phyloP scores from a whole-genome alignment of 2,329 filamentous ascomycete genomes.

The Exophiala alcalophila region DNA sequence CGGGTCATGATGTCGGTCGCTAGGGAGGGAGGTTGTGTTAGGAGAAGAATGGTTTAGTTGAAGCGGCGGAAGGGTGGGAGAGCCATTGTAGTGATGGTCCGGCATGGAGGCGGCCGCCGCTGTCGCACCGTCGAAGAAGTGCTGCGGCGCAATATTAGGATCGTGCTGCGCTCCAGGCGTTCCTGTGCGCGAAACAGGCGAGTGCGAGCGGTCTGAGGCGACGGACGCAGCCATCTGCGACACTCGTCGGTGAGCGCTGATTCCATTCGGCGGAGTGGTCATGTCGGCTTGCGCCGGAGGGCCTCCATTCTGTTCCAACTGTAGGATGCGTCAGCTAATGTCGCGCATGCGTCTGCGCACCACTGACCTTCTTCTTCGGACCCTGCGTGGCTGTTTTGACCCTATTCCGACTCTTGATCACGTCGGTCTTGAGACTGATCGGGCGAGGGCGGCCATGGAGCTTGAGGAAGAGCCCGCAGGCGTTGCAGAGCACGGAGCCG shows the following conservation, averaged over 20 bases:
- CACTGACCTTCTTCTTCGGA: constrained; percentile 75
- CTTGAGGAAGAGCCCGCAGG: constrained; percentile 95
- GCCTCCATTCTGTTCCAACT: constrained; percentile 59
- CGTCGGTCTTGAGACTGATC: constrained; percentile 96
- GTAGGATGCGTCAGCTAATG: background rate
- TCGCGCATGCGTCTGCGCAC: constrained; percentile 18
- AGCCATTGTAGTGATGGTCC: constrained; percentile 58
- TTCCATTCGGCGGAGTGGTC: constrained; percentile 55
- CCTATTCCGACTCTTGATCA: constrained; percentile 98
- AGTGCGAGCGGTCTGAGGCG: constrained; percentile 70
- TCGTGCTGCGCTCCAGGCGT: constrained; percentile 71
- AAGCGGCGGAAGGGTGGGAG: constrained; percentile 49
- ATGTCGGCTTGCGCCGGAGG: constrained; percentile 55
- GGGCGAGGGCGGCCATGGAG: constrained; percentile 89
- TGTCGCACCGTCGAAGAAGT: constrained; percentile 70
- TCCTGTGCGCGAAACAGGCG: constrained; percentile 73
- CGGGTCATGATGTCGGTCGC: constrained; percentile 63
- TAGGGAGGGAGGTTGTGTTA: constrained; percentile 55
- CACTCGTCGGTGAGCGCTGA: constrained; percentile 59
- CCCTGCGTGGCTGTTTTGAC: constrained; percentile 84
- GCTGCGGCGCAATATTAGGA: constrained; percentile 67
- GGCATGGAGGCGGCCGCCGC: constrained; percentile 65
- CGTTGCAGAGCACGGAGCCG: constrained; percentile 95
- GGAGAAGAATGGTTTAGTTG: constrained; percentile 59
- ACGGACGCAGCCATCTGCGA: constrained; percentile 72